A percentile compares a stretch with the other conserved stretches of the same genome.
Conservation (phyloP, 306 rosid species). For the Corylus avellana region DNA sequence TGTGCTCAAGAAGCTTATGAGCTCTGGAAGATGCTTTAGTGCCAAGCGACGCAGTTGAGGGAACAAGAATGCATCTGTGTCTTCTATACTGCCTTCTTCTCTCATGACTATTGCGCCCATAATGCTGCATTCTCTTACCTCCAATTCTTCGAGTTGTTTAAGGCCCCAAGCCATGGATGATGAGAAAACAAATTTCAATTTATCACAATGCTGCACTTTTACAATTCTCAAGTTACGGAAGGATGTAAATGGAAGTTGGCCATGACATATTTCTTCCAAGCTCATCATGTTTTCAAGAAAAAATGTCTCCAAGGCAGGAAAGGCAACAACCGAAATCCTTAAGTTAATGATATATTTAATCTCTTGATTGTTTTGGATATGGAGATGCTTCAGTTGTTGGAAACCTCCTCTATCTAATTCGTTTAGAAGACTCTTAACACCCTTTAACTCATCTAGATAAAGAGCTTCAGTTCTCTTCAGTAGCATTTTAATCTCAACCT, state of each 20-base stretch:
- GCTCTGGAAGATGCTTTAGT: not conserved
- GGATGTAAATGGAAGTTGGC: not conserved
- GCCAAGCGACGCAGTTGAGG: not conserved
- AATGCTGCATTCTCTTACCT: constrained; percentile 1
- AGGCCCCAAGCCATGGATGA: not conserved
- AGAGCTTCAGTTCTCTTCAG: not conserved
- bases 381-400: not conserved
- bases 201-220: not conserved
- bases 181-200: constrained; percentile 2
- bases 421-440: not conserved
- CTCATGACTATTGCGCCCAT: not conserved
- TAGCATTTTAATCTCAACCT: not conserved
- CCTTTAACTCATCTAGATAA: not conserved
- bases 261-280: not conserved
- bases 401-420: not conserved
- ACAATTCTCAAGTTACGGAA: not conserved
- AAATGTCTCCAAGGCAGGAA: not conserved
- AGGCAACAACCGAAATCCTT: not conserved
- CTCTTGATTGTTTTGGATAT: constrained; percentile 1
- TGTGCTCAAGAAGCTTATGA: not conserved
- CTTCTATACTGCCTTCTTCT: not conserved
- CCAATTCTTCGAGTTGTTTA: not conserved
- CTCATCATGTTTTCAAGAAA: not conserved
- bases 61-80: not conserved
- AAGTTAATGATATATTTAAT: not conserved